Evolutionary conservation across 495 filamentous ascomycete species (phyloP).

Genomic region (Penicillium macrosclerotiorum): DNA sequence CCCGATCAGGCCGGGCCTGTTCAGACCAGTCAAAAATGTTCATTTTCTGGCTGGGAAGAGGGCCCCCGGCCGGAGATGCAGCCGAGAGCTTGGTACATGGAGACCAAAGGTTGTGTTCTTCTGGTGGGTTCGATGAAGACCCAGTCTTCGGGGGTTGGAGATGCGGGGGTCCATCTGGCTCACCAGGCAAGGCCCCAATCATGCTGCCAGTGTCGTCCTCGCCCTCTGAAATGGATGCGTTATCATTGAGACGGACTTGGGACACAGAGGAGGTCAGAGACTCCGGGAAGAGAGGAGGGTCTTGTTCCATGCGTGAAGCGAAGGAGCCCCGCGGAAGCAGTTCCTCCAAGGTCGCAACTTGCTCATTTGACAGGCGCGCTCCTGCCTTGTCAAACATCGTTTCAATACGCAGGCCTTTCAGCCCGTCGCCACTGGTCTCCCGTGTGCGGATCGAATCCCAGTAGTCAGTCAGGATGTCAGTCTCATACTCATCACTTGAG

Average conservation of each 20-base stretch:
- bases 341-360: slow-evolving; percentile 56
- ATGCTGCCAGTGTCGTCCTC: slow-evolving; percentile 33
- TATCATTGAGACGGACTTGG: slow-evolving; percentile 9
- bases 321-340: slow-evolving; percentile 46
- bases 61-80: slow-evolving; percentile 14
- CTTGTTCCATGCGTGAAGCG: slow-evolving; percentile 26
- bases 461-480: slow-evolving; percentile 83
- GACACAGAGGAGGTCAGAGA: slow-evolving; percentile 55
- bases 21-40: slow-evolving; percentile 88
- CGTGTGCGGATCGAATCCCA: slow-evolving; percentile 89
- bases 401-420: slow-evolving; percentile 65
- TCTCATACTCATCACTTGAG: slow-evolving; percentile 81
- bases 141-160: slow-evolving; percentile 1
- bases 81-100: slow-evolving; percentile 1
- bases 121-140: slow-evolving; percentile 7
- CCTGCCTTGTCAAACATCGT: slow-evolving; percentile 85
- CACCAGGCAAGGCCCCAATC: slow-evolving; percentile 33
- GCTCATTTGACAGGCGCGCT: slow-evolving; percentile 51
- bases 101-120: neutral
- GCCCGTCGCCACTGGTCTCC: slow-evolving; percentile 60
- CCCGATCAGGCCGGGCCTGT: slow-evolving; percentile 54
- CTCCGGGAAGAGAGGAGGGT: slow-evolving; percentile 21
- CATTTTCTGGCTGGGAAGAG: slow-evolving; percentile 27
- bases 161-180: slow-evolving; percentile 13
- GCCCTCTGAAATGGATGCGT: slow-evolving; percentile 25